Evolutionary conservation across 352 stramenopile species (phyloP).

Genomic region (Pythium pectinolyticum): DNA sequence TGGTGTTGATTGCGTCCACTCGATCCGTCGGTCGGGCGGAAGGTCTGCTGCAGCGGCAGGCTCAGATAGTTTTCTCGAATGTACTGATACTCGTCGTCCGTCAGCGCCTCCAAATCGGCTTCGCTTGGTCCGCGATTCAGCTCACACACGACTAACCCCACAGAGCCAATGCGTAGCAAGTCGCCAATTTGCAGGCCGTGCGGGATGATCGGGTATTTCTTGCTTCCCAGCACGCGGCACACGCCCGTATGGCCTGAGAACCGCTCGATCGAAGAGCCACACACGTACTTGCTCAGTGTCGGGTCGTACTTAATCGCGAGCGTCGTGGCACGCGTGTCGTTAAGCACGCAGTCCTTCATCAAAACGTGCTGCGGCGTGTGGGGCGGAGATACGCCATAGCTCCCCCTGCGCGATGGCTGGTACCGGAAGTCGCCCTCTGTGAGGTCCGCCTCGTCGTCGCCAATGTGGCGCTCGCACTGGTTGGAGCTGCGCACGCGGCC

Average conservation of each 20-base stretch:
- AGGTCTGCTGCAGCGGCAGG: slow-evolving; percentile 78
- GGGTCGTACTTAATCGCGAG: slow-evolving; percentile 75
- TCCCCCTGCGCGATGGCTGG: neutral
- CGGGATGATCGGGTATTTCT: slow-evolving; percentile 79
- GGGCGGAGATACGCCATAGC: slow-evolving; percentile 5
- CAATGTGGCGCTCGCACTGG: neutral
- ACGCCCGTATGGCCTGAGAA: slow-evolving; percentile 92
- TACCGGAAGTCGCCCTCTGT: slow-evolving; percentile 3
- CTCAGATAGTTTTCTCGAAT: slow-evolving; percentile 88
- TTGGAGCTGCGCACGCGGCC: neutral
- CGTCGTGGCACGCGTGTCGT: slow-evolving; percentile 78
- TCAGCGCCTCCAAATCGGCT: slow-evolving; percentile 74
- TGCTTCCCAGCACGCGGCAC: slow-evolving; percentile 87
- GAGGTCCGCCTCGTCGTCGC: neutral
- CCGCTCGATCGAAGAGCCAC: slow-evolving; percentile 83
- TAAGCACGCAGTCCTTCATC: slow-evolving; percentile 85
- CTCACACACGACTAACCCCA: slow-evolving; percentile 91
- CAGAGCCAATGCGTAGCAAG: slow-evolving; percentile 87
- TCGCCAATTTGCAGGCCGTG: slow-evolving; percentile 80
- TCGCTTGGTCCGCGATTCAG: slow-evolving; percentile 75
- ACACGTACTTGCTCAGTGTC: slow-evolving; percentile 70
- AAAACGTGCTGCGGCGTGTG: slow-evolving; percentile 25
- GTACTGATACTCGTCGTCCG: slow-evolving; percentile 81
- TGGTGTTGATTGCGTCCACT: slow-evolving; percentile 33
- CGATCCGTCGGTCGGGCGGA: slow-evolving; percentile 54